Evolutionary conservation across 257 asterid genomes (phyloP).

Genomic region (Thymus mandschuricus): DNA sequence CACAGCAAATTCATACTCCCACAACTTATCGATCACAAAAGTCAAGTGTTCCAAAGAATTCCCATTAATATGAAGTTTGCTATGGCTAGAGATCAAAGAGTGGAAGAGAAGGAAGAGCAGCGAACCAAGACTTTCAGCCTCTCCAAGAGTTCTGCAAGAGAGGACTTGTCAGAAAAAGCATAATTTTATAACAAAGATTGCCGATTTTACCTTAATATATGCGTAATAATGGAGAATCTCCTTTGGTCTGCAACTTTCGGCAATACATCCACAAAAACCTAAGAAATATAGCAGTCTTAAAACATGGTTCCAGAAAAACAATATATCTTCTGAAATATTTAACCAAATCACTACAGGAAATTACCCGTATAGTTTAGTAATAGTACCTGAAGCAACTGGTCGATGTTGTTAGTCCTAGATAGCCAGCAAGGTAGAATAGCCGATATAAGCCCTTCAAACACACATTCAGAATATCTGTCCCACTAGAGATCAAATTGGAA

Average conservation of each 20-base stretch:
- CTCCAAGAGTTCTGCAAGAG: constrained; percentile 78
- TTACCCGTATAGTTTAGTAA: constrained; percentile 8
- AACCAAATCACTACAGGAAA: background rate
- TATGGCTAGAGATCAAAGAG: constrained; percentile 58
- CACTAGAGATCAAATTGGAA: constrained; percentile 52
- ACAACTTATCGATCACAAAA: constrained; percentile 47
- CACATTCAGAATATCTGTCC: constrained; percentile 83
- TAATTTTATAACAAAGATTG: constrained; percentile 15
- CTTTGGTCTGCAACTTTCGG: constrained; percentile 77
- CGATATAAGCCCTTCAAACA: constrained; percentile 85
- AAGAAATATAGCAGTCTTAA: constrained; percentile 33
- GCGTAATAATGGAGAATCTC: constrained; percentile 64
- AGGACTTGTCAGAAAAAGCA: constrained; percentile 42
- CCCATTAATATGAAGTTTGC: constrained; percentile 38
- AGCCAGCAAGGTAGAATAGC: constrained; percentile 91
- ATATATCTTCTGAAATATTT: constrained; percentile 12
- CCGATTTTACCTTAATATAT: constrained; percentile 65
- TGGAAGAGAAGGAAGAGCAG: constrained; percentile 74
- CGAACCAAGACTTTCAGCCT: constrained; percentile 73
- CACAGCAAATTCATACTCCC: constrained; percentile 83
- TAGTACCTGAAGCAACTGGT: constrained; percentile 81
- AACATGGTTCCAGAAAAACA: constrained; percentile 13
- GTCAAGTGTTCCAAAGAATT: constrained; percentile 46
- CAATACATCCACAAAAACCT: constrained; percentile 80
- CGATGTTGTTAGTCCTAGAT: constrained; percentile 56